Evolutionary conservation across 2,329 filamentous ascomycete genomes (phyloP), one percentile per base, ranked within the genome.

Genomic region (Fusarium metavorans): DNA sequence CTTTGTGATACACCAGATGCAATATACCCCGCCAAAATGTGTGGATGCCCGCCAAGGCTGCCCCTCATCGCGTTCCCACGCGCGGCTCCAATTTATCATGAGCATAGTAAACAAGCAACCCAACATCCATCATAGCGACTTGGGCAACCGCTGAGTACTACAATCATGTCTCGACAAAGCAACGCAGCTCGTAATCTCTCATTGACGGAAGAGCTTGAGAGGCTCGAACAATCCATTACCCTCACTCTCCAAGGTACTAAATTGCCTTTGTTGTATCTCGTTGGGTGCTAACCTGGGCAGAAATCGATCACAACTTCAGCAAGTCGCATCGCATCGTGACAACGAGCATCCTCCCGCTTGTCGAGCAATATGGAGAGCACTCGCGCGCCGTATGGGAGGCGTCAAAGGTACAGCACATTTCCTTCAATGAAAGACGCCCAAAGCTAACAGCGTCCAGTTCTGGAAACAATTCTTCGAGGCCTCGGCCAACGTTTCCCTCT

Each of bases 401-500:
- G 25, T 97, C 96, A 64, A 98, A 97, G 90, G 95, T 96, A 64
- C 2, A 13, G 10, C 8, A 1, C 1, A 8, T 23, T 27, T 8
- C 16, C 16, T 0, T 11, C 3, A 1, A 25, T 11, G 2, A 11
- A 16, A 30, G 5, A 45, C 14, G 14, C 25, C 11, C 23, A 34
- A 27, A 45, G 30, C 68, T 70, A 14, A 72, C 37, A 60, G 32
- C 10, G 32, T 64, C 14, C 80, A 97, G 94, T 99, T 99, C 84
- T 99, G 97, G 97, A 99, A 99, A 84, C 95, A 98, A 86, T 99
- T 99, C 87, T 99, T 99, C 84, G 97, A 99, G 85, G 95, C 97
- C 39, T 98, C 95, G 57, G 97, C 97, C 81, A 98, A 99, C 80
- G 96, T 99, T 30, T 98, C 96, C 13, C 89, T 99, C 13, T 98